phyloP scores from a whole-genome alignment of 1,139 yeast genomes.

The Spathaspora sp. region DNA sequence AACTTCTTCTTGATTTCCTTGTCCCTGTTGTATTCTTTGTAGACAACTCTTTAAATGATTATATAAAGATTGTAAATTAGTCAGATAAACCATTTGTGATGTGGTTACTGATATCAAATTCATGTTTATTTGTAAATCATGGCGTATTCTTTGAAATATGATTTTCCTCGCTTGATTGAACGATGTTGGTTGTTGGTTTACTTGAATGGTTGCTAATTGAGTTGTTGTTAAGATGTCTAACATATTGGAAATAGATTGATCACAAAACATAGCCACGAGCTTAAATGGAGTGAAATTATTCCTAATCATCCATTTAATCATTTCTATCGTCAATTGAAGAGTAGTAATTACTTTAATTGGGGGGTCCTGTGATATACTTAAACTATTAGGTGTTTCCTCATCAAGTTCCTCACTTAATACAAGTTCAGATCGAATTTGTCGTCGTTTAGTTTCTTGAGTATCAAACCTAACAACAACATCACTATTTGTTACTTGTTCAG shows the following conservation, averaged over 20 bases:
- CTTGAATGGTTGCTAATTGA: constrained; percentile 16
- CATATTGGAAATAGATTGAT: constrained; percentile 20
- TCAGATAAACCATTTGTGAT: constrained; percentile 22
- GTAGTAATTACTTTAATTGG: constrained; percentile 23
- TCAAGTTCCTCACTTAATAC: constrained; percentile 1
- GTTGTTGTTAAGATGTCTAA: constrained; percentile 21
- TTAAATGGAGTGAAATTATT: constrained; percentile 21
- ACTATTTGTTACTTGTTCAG: constrained; percentile 5
- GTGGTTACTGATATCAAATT: constrained; percentile 25
- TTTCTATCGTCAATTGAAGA: constrained; percentile 26
- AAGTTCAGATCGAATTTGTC: constrained; percentile 2
- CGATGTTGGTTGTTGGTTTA: constrained; percentile 11
- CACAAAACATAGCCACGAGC: constrained; percentile 25
- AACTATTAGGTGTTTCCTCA: background rate
- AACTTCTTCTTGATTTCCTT: background rate
- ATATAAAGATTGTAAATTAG: constrained; percentile 16
- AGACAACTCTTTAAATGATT: constrained; percentile 14
- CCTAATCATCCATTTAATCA: constrained; percentile 30
- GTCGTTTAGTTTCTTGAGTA: constrained; percentile 6
- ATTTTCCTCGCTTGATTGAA: constrained; percentile 9
- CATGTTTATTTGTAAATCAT: constrained; percentile 21
- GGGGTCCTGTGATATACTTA: constrained; percentile 9
- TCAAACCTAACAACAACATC: constrained; percentile 5
- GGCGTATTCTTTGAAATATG: constrained; percentile 34
- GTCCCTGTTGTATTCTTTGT: background rate